A percentile compares a stretch with the other conserved stretches of the same genome.
phyloP scores from a whole-genome alignment of 1,284 basidiomycete species.

The Golubevia sp. region DNA sequence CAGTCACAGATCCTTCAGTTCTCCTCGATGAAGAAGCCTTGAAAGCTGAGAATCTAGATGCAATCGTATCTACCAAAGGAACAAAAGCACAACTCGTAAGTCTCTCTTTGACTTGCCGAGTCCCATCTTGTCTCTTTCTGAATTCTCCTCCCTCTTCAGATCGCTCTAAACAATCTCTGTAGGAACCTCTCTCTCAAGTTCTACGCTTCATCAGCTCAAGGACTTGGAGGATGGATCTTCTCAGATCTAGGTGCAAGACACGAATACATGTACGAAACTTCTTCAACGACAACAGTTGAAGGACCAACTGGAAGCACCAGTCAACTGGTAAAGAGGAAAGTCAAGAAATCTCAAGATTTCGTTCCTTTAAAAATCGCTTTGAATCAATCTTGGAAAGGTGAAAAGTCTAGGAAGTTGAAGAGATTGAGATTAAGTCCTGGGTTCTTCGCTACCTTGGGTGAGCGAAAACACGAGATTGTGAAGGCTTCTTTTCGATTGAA shows the following conservation, averaged over 20 bases:
- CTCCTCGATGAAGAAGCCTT: slow-evolving; percentile 57
- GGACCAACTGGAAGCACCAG: not conserved
- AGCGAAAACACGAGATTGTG: slow-evolving; percentile 32
- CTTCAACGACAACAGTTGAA: not conserved
- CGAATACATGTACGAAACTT: slow-evolving; percentile 77
- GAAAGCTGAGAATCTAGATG: slow-evolving; percentile 63
- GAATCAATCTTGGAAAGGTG: slow-evolving; percentile 68
- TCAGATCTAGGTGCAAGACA: slow-evolving; percentile 80
- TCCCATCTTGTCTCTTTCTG: slow-evolving; percentile 8
- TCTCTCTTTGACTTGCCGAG: slow-evolving; percentile 15
- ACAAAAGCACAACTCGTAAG: slow-evolving; percentile 70
- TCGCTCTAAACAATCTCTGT: no score
- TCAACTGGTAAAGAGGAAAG: slow-evolving; percentile 63
- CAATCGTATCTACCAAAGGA: slow-evolving; percentile 51
- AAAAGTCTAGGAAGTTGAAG: slow-evolving; percentile 76
- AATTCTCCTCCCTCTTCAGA: slow-evolving; percentile 13
- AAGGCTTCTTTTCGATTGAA: no score
- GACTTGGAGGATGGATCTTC: slow-evolving; percentile 91
- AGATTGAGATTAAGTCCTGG: slow-evolving; percentile 68
- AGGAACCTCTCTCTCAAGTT: slow-evolving; percentile 63
- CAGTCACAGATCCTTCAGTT: slow-evolving; percentile 65
- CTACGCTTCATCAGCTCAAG: slow-evolving; percentile 85
- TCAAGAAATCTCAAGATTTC: slow-evolving; percentile 72
- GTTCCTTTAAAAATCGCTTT: slow-evolving; percentile 69
- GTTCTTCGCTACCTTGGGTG: slow-evolving; percentile 75